Conservation (phyloP, 768 basidiomycete species). For the Boletus sp. region DNA sequence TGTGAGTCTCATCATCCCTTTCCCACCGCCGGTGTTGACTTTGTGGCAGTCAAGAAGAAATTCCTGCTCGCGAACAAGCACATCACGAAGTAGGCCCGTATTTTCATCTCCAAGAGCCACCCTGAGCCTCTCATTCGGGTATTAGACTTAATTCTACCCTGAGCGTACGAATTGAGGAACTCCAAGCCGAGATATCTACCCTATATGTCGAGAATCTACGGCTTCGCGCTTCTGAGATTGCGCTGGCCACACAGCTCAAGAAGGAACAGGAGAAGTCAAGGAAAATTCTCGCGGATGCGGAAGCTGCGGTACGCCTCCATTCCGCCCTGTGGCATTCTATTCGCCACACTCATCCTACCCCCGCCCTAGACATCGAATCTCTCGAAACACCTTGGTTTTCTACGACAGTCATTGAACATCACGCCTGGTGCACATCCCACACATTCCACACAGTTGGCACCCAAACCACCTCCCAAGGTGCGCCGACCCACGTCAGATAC, state of each 20-base stretch:
- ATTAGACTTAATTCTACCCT: constrained; percentile 79
- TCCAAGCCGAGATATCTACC: constrained; percentile 78
- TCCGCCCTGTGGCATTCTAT: constrained; percentile 15
- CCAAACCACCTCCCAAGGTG: constrained; percentile 48
- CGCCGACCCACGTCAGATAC: constrained; percentile 45
- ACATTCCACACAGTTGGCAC: constrained; percentile 35
- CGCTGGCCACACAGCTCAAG: constrained; percentile 71
- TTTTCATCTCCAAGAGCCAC: constrained; percentile 1
- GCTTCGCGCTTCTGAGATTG: constrained; percentile 76
- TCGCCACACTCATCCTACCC: constrained; percentile 4
- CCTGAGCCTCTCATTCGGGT: constrained; percentile 6
- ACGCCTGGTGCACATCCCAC: constrained; percentile 34
- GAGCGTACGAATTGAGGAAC: constrained; percentile 79
- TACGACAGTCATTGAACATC: constrained; percentile 62
- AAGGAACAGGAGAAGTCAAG: constrained; percentile 75
- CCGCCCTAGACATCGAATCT: constrained; percentile 49
- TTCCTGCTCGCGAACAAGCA: constrained; percentile 88
- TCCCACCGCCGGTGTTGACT: constrained; percentile 5
- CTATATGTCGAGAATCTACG: constrained; percentile 81
- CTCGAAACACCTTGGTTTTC: constrained; percentile 59
- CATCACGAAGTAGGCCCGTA: constrained; percentile 69
- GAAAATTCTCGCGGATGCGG: constrained; percentile 68
- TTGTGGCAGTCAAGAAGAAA: constrained; percentile 81
- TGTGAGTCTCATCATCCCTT: constrained; percentile 46
- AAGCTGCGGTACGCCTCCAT: constrained; percentile 57